A percentile compares a stretch with the other conserved stretches of the same genome.
Conservation (phyloP, 139 green algal species). For the Chlorella sorokiniana region DNA sequence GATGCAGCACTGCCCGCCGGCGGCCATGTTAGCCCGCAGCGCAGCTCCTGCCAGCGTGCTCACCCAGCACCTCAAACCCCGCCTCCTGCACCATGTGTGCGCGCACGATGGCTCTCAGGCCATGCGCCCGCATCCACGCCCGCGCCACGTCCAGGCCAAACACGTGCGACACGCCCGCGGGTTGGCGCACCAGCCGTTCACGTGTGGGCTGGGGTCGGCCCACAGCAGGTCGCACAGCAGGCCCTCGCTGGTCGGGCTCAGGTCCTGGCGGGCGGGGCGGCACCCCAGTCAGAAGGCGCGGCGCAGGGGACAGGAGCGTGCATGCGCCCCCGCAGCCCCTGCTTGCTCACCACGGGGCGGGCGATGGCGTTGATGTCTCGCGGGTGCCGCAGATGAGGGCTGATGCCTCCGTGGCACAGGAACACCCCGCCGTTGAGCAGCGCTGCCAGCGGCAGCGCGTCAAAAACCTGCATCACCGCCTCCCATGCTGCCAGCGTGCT, state of each 20-base stretch:
- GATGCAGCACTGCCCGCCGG: too few species aligned
- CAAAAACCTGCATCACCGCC: constrained; percentile 60
- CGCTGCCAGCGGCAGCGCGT: constrained; percentile 67
- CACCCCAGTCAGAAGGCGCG: not conserved
- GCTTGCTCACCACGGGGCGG: constrained; percentile 1
- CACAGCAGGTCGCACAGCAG: constrained; percentile 38
- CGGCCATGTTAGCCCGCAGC: too few species aligned
- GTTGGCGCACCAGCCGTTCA: constrained; percentile 24
- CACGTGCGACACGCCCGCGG: constrained; percentile 22
- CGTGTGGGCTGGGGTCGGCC: constrained; percentile 24
- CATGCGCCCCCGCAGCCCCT: too few species aligned
- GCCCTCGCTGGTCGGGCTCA: constrained; percentile 1
- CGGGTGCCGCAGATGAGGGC: constrained; percentile 6
- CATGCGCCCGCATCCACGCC: not conserved
- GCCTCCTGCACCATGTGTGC: constrained; percentile 30
- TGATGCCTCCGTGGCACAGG: constrained; percentile 76
- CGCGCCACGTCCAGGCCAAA: constrained; percentile 25
- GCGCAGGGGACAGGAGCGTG: not conserved
- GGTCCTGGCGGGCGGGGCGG: not conserved
- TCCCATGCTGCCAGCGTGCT: constrained; percentile 32
- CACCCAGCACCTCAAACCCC: constrained; percentile 33
- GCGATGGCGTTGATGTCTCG: constrained; percentile 26
- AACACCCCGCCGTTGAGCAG: constrained; percentile 67
- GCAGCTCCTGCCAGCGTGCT: too few species aligned
- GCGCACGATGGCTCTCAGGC: constrained; percentile 24